phyloP scores from a whole-genome alignment of 345 rosid genomes.

The Salix purpurea region DNA sequence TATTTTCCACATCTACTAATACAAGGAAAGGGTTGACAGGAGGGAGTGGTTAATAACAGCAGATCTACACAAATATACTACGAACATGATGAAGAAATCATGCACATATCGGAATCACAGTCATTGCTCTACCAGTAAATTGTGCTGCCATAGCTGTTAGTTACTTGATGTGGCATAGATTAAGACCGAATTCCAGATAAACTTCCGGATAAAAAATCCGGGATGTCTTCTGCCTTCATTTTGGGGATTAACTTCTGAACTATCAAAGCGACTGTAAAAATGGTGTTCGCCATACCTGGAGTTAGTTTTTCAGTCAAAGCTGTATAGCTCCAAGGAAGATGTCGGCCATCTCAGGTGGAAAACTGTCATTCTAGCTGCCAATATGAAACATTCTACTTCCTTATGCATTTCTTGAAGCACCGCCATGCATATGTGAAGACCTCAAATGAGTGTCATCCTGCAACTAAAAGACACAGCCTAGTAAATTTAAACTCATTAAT shows the following conservation, averaged over 20 bases:
- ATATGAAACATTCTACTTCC: not conserved
- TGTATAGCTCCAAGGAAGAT: not conserved
- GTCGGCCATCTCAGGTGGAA: not conserved
- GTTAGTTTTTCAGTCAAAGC: not conserved
- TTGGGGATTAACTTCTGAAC: not conserved
- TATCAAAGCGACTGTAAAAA: not conserved
- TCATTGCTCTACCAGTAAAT: not conserved
- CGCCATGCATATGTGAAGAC: constrained; percentile 51
- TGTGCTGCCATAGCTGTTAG: not conserved
- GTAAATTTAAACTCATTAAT: not conserved
- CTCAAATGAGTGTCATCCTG: constrained; percentile 62
- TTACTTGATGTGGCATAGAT: not conserved
- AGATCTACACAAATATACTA: not conserved
- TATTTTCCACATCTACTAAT: not conserved
- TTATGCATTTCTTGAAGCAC: constrained; percentile 47
- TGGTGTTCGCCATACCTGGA: not conserved
- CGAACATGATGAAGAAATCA: not conserved
- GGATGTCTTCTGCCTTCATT: not conserved
- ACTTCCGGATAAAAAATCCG: not conserved
- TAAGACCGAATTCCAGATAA: not conserved
- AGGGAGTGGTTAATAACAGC: not conserved
- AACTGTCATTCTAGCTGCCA: not conserved
- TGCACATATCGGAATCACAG: not conserved
- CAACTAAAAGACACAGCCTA: not conserved
- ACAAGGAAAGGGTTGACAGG: not conserved